These are phyloP conservation scores for Chlamydomonas incerta DNA, from an alignment of 139 green algal genomes.

Conservation along the genomic window DNA sequence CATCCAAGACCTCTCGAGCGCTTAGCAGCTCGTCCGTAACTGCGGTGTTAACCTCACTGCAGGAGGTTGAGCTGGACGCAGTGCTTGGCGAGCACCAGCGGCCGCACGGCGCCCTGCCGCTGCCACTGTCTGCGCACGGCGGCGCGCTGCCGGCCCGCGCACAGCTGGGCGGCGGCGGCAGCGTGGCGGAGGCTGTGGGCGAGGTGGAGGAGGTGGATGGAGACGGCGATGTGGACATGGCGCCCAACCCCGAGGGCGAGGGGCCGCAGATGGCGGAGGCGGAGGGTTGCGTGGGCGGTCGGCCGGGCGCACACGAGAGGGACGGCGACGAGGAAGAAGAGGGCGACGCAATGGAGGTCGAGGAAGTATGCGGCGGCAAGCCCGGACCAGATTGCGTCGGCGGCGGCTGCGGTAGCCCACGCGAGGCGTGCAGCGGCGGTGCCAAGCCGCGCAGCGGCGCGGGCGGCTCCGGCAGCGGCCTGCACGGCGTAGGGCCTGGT, in stretches of 20 bases:
- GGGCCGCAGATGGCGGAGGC: conserved; percentile 19
- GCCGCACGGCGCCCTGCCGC: too few species aligned
- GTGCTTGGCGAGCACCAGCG: background rate
- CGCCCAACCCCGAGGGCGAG: background rate
- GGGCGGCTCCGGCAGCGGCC: too few species aligned
- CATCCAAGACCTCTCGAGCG: too few species aligned
- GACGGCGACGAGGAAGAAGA: background rate
- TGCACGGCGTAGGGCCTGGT: too few species aligned
- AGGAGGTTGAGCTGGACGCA: conserved; percentile 34
- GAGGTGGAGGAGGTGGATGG: background rate
- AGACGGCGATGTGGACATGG: background rate
- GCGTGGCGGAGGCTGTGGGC: too few species aligned
- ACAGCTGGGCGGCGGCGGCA: too few species aligned
- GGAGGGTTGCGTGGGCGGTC: background rate
- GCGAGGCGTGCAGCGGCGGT: background rate
- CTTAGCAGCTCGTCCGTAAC: too few species aligned
- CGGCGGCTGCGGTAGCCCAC: background rate
- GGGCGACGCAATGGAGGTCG: conserved; percentile 1
- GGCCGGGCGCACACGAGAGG: background rate
- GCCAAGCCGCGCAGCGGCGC: too few species aligned
- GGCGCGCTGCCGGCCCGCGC: too few species aligned
- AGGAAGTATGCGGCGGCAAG: conserved; percentile 8
- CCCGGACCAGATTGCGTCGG: too few species aligned
- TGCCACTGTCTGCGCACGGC: too few species aligned
- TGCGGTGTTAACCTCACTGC: background rate